These are phyloP conservation scores for Magnolia changhungtana DNA, from an alignment of 164 flowering plant genomes.

Conservation along the genomic window DNA sequence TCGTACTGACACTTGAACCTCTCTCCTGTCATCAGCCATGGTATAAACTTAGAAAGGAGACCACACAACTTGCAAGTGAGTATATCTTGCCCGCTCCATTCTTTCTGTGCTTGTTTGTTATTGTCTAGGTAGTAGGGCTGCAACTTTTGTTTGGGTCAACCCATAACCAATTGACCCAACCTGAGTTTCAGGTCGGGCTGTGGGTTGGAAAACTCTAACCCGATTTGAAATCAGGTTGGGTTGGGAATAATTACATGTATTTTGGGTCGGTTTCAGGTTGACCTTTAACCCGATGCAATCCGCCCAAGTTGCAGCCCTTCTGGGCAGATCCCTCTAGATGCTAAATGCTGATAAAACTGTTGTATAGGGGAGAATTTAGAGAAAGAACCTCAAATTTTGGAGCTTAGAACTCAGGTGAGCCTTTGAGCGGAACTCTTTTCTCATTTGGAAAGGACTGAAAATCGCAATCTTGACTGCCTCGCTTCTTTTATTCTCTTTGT, in stretches of 20 bases:
- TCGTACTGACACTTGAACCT: background rate
- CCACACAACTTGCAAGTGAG: conserved; percentile 94
- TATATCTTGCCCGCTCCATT: conserved; percentile 8
- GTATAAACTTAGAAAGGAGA: conserved; percentile 83
- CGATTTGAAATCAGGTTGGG: no score
- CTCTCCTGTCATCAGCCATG: conserved; percentile 42
- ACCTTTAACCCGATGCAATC: no score
- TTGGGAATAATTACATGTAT: no score
- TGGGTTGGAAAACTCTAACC: no score
- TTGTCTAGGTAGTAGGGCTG: no score
- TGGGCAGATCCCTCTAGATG: background rate
- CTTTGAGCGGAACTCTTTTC: background rate
- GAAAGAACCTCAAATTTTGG: conserved; percentile 76
- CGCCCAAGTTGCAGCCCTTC: background rate
- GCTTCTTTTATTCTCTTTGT: background rate
- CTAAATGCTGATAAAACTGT: conserved; percentile 5
- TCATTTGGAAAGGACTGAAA: background rate
- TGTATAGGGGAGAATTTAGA: conserved; percentile 70
- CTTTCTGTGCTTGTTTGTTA: background rate
- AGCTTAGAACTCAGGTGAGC: conserved; percentile 79
- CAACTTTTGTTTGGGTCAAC: no score
- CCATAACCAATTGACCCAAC: no score
- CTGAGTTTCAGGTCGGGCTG: no score
- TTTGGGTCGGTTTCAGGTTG: no score
- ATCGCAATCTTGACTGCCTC: background rate